phyloP scores from a whole-genome alignment of 352 stramenopile species.

The Pythium vanterpoolii region DNA sequence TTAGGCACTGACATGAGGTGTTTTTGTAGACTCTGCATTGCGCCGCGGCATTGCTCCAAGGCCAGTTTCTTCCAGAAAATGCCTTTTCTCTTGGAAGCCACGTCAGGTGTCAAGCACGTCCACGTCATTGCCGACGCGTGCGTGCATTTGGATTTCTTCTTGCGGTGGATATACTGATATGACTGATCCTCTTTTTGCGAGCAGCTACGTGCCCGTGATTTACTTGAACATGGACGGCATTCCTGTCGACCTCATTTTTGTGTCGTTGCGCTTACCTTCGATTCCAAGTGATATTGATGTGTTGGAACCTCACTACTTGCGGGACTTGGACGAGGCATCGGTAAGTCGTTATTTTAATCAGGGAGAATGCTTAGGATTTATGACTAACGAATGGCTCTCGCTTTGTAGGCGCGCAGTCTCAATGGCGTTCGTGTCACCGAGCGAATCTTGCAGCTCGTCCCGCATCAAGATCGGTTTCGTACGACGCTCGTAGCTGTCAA shows the following conservation, averaged over 20 bases:
- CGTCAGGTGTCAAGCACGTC: slow-evolving; percentile 63
- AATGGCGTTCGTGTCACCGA: slow-evolving; percentile 96
- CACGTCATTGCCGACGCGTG: slow-evolving; percentile 90
- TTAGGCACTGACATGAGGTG: slow-evolving; percentile 21
- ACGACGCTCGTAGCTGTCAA: slow-evolving; percentile 91
- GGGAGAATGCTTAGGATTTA: not conserved
- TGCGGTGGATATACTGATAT: not conserved
- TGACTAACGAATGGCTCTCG: not conserved
- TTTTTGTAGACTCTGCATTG: slow-evolving; percentile 68
- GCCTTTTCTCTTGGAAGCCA: slow-evolving; percentile 68
- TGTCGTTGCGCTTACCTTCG: slow-evolving; percentile 56
- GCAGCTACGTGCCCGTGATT: slow-evolving; percentile 89
- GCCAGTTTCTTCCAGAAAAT: slow-evolving; percentile 88
- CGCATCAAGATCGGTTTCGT: slow-evolving; percentile 81
- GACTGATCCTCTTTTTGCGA: not conserved
- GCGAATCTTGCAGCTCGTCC: slow-evolving; percentile 91
- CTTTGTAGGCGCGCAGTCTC: slow-evolving; percentile 79
- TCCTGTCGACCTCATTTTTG: slow-evolving; percentile 94
- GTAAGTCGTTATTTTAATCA: slow-evolving; percentile 12
- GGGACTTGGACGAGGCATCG: slow-evolving; percentile 90
- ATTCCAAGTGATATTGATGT: slow-evolving; percentile 72
- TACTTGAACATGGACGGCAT: slow-evolving; percentile 93
- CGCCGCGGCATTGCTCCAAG: slow-evolving; percentile 74
- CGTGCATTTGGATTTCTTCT: slow-evolving; percentile 17
- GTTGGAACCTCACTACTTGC: slow-evolving; percentile 73